Conservation (phyloP, 2,329 filamentous ascomycete species). For the Thelonectria rubi region DNA sequence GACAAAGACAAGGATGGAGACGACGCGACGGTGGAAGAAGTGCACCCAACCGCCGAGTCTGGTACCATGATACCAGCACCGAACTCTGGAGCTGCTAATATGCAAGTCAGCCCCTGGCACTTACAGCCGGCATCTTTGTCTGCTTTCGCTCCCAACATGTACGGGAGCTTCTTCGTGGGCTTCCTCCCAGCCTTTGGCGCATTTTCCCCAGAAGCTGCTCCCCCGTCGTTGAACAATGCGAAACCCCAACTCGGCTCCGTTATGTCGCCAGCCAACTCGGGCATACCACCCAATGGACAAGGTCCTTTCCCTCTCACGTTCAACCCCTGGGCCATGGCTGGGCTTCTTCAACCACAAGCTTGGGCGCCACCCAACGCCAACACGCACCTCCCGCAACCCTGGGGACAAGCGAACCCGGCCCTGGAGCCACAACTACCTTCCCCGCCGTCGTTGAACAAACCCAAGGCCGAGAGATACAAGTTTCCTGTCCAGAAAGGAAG, state of each 20-base stretch:
- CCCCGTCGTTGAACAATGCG: not conserved
- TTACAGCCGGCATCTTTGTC: constrained; percentile 6
- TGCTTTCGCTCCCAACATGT: constrained; percentile 12
- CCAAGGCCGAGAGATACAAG: constrained; percentile 44
- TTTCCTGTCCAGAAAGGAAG: constrained; percentile 43
- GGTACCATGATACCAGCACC: constrained; percentile 21
- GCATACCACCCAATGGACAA: not conserved
- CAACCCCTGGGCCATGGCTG: constrained; percentile 27
- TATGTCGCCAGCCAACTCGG: not conserved
- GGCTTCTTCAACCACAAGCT: constrained; percentile 13
- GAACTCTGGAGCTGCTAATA: not conserved
- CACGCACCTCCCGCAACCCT: constrained; percentile 7
- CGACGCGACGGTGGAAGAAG: constrained; percentile 9
- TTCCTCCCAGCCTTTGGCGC: constrained; percentile 16
- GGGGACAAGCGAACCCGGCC: constrained; percentile 1
- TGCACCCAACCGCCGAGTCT: not conserved
- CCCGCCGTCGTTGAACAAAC: constrained; percentile 22
- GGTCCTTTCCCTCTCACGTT: constrained; percentile 7
- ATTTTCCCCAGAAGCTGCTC: not conserved
- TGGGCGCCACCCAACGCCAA: constrained; percentile 3
- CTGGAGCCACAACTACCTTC: not conserved
- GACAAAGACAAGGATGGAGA: constrained; percentile 11
- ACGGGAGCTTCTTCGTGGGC: constrained; percentile 18
- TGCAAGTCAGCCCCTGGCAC: not conserved
- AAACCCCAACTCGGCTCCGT: too few species aligned